Base-by-base conservation (phyloP, 73 alveolate species). In the Paramecium primaurelia region DNA sequence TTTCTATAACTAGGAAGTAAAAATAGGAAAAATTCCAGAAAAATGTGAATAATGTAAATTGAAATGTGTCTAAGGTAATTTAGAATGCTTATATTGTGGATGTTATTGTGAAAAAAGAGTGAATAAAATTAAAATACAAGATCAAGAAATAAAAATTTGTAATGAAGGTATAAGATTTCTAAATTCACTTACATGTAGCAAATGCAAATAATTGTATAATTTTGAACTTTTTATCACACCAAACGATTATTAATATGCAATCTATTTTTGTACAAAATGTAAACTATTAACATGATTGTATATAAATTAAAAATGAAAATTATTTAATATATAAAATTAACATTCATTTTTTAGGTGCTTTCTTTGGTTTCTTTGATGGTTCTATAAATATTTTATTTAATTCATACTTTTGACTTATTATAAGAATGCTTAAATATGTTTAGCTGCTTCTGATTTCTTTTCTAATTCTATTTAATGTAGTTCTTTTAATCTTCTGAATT, bases 391-490 rank as follows among this genome's bases (percentile, higher is more conserved):
- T 45, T 9, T 5, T 1, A 45, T 44, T 12, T 25, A 86, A 45
- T 83, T 22, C 3, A 28, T 86, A 89, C 94, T 83, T 89, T 89
- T 89, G 26, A 77, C 92, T 71, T 77, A 77, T 49, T 71, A 38
- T 30, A 89, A 71, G 49, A 89, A 89, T 28, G 80, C 84, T 47
- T 71, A 83, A 40, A 89, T 73, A 73, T 83, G 88, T 47, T 83
- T 89, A 8, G 94, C 94, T 42, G 94, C 94, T n/a, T 89, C 94
- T 22, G 51, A 59, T 71, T 71, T 71, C 25, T 83, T 89, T 45
- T 73, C 88, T 51, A 45, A 77, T 44, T 89, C 71, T 11, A 89
- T 89, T 69, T 89, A 26, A 45, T 83, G 88, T 26, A 45, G 26
- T 30, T 89, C 94, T 30, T 71, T 89, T 60, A 37, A 71, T 69